These are phyloP conservation scores for Isabelozyma heimii DNA, from an alignment of 805 yeast species.

Conservation along the genomic window DNA sequence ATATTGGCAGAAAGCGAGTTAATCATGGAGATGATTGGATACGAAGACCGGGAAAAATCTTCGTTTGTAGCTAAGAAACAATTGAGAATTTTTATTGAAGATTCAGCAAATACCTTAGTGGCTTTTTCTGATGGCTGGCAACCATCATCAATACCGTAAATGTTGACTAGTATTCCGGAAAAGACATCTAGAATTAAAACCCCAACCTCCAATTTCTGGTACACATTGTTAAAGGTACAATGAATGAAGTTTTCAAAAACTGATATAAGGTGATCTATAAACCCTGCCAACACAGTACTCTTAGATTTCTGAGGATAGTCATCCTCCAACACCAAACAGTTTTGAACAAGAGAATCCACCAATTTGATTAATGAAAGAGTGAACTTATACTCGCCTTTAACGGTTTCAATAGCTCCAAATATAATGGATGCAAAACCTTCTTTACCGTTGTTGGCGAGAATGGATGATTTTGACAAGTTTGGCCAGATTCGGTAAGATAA, in stretches of 20 bases:
- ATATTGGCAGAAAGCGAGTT: constrained; percentile 42
- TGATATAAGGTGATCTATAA: constrained; percentile 56
- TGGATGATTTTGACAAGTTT: constrained; percentile 61
- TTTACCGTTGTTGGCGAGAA: constrained; percentile 57
- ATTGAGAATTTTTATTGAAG: constrained; percentile 50
- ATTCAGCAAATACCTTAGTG: constrained; percentile 47
- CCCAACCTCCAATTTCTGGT: constrained; percentile 64
- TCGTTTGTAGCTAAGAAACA: constrained; percentile 54
- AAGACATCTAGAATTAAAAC: constrained; percentile 52
- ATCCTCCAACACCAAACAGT: constrained; percentile 42
- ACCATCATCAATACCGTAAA: constrained; percentile 54
- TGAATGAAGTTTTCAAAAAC: constrained; percentile 71
- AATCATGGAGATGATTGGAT: constrained; percentile 52
- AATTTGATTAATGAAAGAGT: constrained; percentile 60
- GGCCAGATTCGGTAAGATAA: constrained; percentile 77
- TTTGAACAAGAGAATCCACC: constrained; percentile 49
- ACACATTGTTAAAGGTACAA: constrained; percentile 60
- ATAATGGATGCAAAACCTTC: constrained; percentile 64
- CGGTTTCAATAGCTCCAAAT: constrained; percentile 71
- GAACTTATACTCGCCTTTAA: constrained; percentile 63
- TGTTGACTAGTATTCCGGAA: constrained; percentile 48
- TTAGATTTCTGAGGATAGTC: constrained; percentile 35
- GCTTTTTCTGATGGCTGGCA: constrained; percentile 30
- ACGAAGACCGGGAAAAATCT: constrained; percentile 50
- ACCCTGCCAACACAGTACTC: constrained; percentile 51